Evolutionary conservation across 805 yeast genomes (phyloP), one percentile per base, ranked within the genome.

Genomic region (Wickerhamiella slavikovae): DNA sequence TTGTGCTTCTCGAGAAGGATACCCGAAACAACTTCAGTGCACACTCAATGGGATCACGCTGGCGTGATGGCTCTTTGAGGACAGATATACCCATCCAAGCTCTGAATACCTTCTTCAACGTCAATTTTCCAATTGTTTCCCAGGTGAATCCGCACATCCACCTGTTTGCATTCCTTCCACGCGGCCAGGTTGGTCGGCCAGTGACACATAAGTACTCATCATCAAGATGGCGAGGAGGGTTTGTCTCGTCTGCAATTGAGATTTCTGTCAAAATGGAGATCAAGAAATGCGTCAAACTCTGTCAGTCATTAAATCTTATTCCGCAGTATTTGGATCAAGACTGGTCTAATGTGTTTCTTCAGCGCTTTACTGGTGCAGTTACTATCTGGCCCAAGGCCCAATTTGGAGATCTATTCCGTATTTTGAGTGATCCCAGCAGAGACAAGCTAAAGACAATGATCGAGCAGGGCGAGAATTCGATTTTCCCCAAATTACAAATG

Each of bases 91-190:
- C 91, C 4, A 58, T 75, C 8, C 74, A 69, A 31, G 70, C 79
- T 0, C 55, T 76, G 36, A 75, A 75, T 51, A 66, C 74, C 6
- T 72, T 71, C 49, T 76, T 70, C 48, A 75, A 77, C 41, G 80
- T 71, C 21, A 75, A 68, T 44, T 77, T 73, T 46, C 62, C 79
- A 5, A 59, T 76, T 24, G 89, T 77, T 13, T 70, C 80, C 13
- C 91, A 76, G 52, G 85, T 76, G 5, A 76, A 77, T 46, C 89
- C 91, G 1, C 91, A 76, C 47, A 72, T 76, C 19, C 63, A 75
- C 27, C 54, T 77, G 14, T 76, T 77, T 51, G 72, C 71, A 42
- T 76, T 66, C 44, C 75, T 80, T 5, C 80, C 85, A 15, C 63
- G 71, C 39, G 91, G 91, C 1, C 69, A 78, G 2, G 76, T 76